Evolutionary conservation across 2,329 filamentous ascomycete species (phyloP).

Genomic region (Fusarium pseudograminearum): DNA sequence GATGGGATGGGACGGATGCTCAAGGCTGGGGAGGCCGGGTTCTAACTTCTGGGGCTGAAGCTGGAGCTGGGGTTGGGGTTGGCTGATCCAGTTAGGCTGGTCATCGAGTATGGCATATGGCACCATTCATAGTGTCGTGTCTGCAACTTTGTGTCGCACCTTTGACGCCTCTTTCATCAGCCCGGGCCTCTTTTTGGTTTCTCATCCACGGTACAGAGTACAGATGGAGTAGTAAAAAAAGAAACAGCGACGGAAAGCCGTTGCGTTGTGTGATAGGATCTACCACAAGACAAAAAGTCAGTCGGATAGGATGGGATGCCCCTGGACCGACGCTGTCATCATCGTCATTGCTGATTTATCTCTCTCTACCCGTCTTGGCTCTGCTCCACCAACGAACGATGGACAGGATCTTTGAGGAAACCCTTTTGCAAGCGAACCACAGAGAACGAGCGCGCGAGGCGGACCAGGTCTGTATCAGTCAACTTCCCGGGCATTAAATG

Average conservation of each 20-base stretch:
- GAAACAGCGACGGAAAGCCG: background rate
- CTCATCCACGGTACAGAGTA: background rate
- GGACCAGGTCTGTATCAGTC: background rate
- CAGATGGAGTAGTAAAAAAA: background rate
- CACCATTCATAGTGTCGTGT: slow-evolving; percentile 7
- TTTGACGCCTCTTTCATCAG: slow-evolving; percentile 32
- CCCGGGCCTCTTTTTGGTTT: slow-evolving; percentile 8
- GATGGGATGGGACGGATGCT: background rate
- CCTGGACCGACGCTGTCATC: slow-evolving; percentile 39
- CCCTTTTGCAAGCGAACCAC: slow-evolving; percentile 5
- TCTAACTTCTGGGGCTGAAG: slow-evolving; percentile 10
- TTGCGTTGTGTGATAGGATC: slow-evolving; percentile 5
- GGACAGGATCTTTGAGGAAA: slow-evolving; percentile 6
- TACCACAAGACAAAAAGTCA: background rate
- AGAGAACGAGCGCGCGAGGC: slow-evolving; percentile 9
- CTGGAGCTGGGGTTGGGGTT: slow-evolving; percentile 20
- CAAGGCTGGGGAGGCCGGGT: slow-evolving; percentile 12
- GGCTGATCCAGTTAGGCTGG: slow-evolving; percentile 4
- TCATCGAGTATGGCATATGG: slow-evolving; percentile 14
- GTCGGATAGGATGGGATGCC: background rate
- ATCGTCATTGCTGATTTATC: slow-evolving; percentile 37
- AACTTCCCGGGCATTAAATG: slow-evolving; percentile 5
- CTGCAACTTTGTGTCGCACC: slow-evolving; percentile 26
- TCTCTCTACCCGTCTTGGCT: slow-evolving; percentile 38
- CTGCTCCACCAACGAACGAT: slow-evolving; percentile 32